Evolutionary conservation across 2,329 filamentous ascomycete species (phyloP).

Genomic region (Talaromyces sp.): DNA sequence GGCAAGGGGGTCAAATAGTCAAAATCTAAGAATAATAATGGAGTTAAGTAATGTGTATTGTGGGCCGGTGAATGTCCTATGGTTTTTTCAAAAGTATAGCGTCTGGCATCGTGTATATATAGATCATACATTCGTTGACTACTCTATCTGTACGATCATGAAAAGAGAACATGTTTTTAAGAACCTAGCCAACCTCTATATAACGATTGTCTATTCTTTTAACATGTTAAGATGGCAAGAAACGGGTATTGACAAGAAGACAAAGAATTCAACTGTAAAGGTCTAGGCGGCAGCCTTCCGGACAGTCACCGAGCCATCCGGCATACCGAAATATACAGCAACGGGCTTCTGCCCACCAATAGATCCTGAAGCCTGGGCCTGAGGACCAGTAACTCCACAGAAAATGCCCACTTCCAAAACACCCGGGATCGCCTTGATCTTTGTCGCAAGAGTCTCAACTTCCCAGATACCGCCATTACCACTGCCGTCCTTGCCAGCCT

Average conservation of each 20-base stretch:
- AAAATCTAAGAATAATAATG: not conserved
- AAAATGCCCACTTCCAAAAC: constrained; percentile 93
- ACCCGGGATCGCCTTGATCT: constrained; percentile 77
- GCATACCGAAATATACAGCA: constrained; percentile 91
- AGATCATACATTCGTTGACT: not conserved
- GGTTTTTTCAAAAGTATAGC: constrained; percentile 2
- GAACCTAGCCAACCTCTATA: not conserved
- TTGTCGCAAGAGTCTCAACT: constrained; percentile 67
- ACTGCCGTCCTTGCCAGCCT: constrained; percentile 48
- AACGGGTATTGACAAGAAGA: constrained; percentile 12
- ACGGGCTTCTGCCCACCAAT: constrained; percentile 83
- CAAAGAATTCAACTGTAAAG: not conserved
- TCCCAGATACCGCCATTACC: constrained; percentile 71
- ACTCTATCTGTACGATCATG: not conserved
- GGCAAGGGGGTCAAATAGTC: constrained; percentile 69
- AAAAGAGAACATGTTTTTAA: not conserved
- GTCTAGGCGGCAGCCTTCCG: constrained; percentile 36
- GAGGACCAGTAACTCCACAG: constrained; percentile 71
- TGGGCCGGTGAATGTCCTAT: constrained; percentile 16
- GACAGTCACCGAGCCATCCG: constrained; percentile 66
- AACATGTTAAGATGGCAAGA: not conserved
- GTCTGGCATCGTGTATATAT: constrained; percentile 10
- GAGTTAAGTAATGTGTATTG: not conserved
- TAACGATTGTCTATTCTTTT: not conserved
- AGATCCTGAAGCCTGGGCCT: constrained; percentile 60